Conservation (phyloP, 2,329 filamentous ascomycete species). For the Emergomyces africanus region DNA sequence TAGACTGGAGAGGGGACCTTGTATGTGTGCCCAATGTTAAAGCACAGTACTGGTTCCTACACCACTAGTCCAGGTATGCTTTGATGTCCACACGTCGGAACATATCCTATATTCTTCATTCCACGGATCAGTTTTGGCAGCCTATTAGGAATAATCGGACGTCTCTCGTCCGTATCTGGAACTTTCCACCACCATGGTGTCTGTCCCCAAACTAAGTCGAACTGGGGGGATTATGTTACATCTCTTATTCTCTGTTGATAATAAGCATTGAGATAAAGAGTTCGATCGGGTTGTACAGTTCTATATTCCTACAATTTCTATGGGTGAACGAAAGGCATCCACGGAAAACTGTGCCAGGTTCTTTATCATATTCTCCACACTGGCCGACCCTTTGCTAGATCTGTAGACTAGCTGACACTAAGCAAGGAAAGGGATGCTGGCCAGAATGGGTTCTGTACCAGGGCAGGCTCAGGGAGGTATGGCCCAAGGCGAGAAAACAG, state of each 20-base stretch:
- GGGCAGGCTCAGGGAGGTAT: slow-evolving; percentile 38
- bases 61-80: slow-evolving; percentile 64
- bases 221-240: slow-evolving; percentile 62
- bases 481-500: slow-evolving; percentile 38
- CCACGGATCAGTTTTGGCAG: slow-evolving; percentile 57
- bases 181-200: slow-evolving; percentile 56
- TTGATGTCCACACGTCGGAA: slow-evolving; percentile 39
- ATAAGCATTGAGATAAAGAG: slow-evolving; percentile 55
- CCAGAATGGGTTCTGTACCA: slow-evolving; percentile 30
- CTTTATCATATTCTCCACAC: slow-evolving; percentile 52
- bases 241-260: slow-evolving; percentile 77
- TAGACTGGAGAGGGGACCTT: slow-evolving; percentile 65
- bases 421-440: slow-evolving; percentile 18
- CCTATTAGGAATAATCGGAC: slow-evolving; percentile 48
- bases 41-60: slow-evolving; percentile 63
- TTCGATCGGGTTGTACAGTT: slow-evolving; percentile 65
- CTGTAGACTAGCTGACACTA: slow-evolving; percentile 27
- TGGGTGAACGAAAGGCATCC: slow-evolving; percentile 60
- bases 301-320: slow-evolving; percentile 65
- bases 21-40: slow-evolving; percentile 65
- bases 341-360: slow-evolving; percentile 52
- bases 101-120: slow-evolving; percentile 36
- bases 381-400: slow-evolving; percentile 36
- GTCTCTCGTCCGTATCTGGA: slow-evolving; percentile 57
- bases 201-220: slow-evolving; percentile 51